Percentiles rank a stretch among this genome's conserved stretches.
Evolutionary conservation across 2,329 filamentous ascomycete genomes (phyloP).

Genomic region (Tolypocladium pustulatum): DNA sequence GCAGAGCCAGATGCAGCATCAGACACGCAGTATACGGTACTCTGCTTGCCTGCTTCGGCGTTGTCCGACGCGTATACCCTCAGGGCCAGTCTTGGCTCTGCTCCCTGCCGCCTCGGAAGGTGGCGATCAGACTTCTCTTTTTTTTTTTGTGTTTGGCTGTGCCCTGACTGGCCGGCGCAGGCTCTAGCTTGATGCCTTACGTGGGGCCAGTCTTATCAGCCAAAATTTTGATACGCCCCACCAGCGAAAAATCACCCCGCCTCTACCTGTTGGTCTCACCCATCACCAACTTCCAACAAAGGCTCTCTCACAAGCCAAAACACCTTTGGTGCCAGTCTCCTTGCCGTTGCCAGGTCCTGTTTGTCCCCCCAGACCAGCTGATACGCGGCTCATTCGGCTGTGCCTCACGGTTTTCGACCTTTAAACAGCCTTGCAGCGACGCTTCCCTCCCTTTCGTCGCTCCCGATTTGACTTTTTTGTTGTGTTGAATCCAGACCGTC

Average conservation of each 20-base stretch:
- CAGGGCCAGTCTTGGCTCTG: background rate
- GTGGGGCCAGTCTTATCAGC: slow-evolving; percentile 11
- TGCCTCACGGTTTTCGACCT: background rate
- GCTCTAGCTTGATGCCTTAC: slow-evolving; percentile 27
- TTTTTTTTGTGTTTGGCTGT: background rate
- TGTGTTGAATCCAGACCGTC: slow-evolving; percentile 12
- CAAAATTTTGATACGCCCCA: slow-evolving; percentile 27
- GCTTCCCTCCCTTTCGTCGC: slow-evolving; percentile 1
- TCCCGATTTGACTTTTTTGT: background rate
- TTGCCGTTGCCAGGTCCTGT: background rate
- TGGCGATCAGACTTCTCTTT: background rate
- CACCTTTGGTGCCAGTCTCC: background rate
- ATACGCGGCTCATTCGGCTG: background rate
- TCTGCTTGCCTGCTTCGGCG: background rate
- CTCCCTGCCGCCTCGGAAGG: background rate
- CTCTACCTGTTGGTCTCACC: slow-evolving; percentile 11
- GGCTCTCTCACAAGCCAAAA: slow-evolving; percentile 1
- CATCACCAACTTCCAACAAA: slow-evolving; percentile 8
- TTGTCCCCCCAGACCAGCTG: background rate
- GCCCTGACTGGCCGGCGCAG: slow-evolving; percentile 10
- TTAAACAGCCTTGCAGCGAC: background rate
- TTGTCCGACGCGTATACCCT: background rate
- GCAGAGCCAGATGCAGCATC: background rate
- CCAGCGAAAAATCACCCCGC: slow-evolving; percentile 29
- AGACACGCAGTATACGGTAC: too few relatives aligned